Conservation (phyloP, 768 basidiomycete genomes). For the Leccinum pellstonianum region DNA sequence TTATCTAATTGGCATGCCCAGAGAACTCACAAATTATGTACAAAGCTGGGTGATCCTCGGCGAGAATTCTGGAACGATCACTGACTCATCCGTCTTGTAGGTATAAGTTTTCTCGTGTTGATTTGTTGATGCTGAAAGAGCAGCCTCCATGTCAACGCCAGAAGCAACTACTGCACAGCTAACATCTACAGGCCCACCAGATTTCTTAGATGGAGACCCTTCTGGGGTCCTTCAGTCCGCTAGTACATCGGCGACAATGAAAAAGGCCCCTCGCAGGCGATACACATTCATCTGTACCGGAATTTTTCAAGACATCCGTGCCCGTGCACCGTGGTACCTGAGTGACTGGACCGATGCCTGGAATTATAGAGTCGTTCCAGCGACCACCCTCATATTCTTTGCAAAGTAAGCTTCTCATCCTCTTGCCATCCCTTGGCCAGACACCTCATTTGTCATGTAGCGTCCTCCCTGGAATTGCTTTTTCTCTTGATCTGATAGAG, state of each 20-base stretch:
- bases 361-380: slow-evolving; percentile 88
- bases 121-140: neutral
- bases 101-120: neutral
- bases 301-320: slow-evolving; percentile 65
- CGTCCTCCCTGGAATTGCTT: slow-evolving; percentile 88
- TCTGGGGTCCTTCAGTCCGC: slow-evolving; percentile 1
- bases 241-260: slow-evolving; percentile 4
- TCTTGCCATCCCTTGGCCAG: neutral
- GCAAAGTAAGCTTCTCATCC: slow-evolving; percentile 58
- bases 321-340: slow-evolving; percentile 75
- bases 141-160: neutral
- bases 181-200: neutral
- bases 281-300: slow-evolving; percentile 46
- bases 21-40: neutral
- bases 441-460: slow-evolving; percentile 34
- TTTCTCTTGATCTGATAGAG: slow-evolving; percentile 89
- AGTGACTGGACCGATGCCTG: slow-evolving; percentile 91
- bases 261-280: neutral
- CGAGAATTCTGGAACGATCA: neutral
- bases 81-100: neutral
- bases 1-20: neutral
- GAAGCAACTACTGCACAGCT: neutral
- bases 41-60: neutral
- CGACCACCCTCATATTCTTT: slow-evolving; percentile 83
- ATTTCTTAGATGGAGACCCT: neutral